phyloP scores from a whole-genome alignment of 129 eudicot species.

The Flaveria linearis region DNA sequence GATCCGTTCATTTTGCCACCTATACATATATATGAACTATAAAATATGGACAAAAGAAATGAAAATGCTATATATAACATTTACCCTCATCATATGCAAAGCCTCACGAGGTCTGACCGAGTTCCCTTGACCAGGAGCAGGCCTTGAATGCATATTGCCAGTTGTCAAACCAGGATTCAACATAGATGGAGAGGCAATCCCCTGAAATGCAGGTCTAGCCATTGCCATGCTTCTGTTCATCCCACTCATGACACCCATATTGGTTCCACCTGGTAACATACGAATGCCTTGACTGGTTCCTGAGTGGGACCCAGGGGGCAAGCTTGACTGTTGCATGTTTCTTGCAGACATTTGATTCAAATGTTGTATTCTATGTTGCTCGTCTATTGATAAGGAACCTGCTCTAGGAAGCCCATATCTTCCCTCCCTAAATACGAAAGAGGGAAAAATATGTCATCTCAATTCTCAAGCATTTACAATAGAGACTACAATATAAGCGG shows the following conservation, averaged over 20 bases:
- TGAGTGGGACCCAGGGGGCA: conserved; percentile 58
- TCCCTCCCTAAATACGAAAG: conserved; percentile 54
- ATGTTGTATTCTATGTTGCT: conserved; percentile 75
- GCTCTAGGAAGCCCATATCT: conserved; percentile 74
- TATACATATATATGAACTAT: not conserved
- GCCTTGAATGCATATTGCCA: conserved; percentile 51
- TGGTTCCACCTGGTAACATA: conserved; percentile 59
- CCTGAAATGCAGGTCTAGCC: conserved; percentile 72
- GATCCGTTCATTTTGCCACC: not conserved
- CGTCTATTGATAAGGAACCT: conserved; percentile 62
- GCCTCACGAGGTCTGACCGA: conserved; percentile 64
- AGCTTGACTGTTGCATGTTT: conserved; percentile 53
- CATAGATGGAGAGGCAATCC: conserved; percentile 55
- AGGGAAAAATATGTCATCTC: not conserved
- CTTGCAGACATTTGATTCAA: conserved; percentile 70
- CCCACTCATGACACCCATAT: conserved; percentile 49
- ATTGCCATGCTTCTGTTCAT: conserved; percentile 57
- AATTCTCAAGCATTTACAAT: not conserved
- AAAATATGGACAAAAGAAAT: not conserved
- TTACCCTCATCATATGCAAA: conserved; percentile 67
- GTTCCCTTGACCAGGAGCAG: conserved; percentile 67
- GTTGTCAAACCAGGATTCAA: conserved; percentile 48
- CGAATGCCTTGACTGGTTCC: conserved; percentile 68
- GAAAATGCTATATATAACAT: not conserved
- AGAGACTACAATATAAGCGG: not conserved